A percentile compares a stretch with the other conserved stretches of the same genome.
phyloP scores from a whole-genome alignment of 2,329 filamentous ascomycete species.

The Sordariomycetes sp. region DNA sequence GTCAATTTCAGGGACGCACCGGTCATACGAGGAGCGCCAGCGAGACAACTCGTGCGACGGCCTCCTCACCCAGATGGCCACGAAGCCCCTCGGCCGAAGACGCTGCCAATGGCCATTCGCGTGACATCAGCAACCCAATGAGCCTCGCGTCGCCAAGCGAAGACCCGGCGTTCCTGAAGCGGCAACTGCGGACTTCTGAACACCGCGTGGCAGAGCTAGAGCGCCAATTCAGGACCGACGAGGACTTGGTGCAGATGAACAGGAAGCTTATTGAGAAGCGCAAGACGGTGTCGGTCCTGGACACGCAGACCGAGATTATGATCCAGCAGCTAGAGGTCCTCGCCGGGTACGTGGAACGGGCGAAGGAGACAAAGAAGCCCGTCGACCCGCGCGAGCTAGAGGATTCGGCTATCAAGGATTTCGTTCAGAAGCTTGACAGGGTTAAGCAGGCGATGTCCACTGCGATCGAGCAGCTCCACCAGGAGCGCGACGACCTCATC shows the following conservation, averaged over 20 bases:
- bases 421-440: slow-evolving; percentile 63
- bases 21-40: slow-evolving; percentile 53
- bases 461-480: slow-evolving; percentile 48
- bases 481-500: slow-evolving; percentile 68
- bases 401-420: slow-evolving; percentile 81
- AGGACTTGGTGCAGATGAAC: slow-evolving; percentile 65
- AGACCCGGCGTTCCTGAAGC: slow-evolving; percentile 58
- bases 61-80: slow-evolving; percentile 60
- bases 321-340: slow-evolving; percentile 84
- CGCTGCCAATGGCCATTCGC: slow-evolving; percentile 30
- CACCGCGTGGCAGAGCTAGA: slow-evolving; percentile 80
- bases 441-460: slow-evolving; percentile 49
- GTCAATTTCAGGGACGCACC: slow-evolving; percentile 17
- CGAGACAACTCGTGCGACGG: slow-evolving; percentile 53
- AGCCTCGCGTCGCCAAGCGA: slow-evolving; percentile 44
- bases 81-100: slow-evolving; percentile 55
- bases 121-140: slow-evolving; percentile 64
- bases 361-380: slow-evolving; percentile 71
- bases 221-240: slow-evolving; percentile 58
- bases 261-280: slow-evolving; percentile 85
- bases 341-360: slow-evolving; percentile 76
- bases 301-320: slow-evolving; percentile 92
- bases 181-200: slow-evolving; percentile 71
- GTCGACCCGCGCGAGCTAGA: slow-evolving; percentile 76
- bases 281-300: slow-evolving; percentile 87